These are phyloP conservation scores for Mycena belliarum DNA, from an alignment of 768 basidiomycete genomes.

Conservation along the genomic window DNA sequence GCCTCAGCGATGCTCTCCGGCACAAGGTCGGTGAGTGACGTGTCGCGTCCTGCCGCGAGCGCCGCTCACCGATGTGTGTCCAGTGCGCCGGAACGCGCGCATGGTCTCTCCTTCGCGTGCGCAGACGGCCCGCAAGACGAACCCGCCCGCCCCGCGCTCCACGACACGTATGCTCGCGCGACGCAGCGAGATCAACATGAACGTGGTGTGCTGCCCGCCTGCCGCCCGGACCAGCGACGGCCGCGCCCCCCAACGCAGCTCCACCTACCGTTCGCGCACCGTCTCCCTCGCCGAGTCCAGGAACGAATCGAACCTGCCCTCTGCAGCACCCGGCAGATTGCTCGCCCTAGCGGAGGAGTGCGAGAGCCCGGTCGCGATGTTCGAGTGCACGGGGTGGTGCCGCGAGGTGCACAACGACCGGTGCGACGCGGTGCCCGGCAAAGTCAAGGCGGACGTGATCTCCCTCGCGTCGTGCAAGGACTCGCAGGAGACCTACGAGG, in stretches of 20 bases:
- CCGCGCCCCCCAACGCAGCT: neutral
- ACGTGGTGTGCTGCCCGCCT: neutral
- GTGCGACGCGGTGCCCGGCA: neutral
- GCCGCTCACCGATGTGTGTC: neutral
- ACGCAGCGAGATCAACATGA: neutral
- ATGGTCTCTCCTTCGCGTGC: neutral
- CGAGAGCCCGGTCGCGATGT: neutral
- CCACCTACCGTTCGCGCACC: neutral
- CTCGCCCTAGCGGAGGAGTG: neutral
- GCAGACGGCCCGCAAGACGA: neutral
- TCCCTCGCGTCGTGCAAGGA: slow-evolving; percentile 24
- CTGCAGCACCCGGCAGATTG: neutral
- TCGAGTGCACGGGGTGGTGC: slow-evolving; percentile 15
- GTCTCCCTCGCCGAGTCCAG: neutral
- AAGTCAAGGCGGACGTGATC: slow-evolving; percentile 17
- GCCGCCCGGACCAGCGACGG: neutral
- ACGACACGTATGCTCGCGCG: neutral
- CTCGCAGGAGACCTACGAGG: slow-evolving; percentile 20
- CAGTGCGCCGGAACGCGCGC: slow-evolving; percentile 8
- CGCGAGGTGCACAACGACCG: neutral
- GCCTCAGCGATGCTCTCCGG: neutral
- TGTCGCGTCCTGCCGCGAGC: neutral
- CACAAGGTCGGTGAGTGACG: slow-evolving; percentile 4
- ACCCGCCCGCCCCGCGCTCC: neutral
- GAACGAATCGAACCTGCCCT: neutral